Base-by-base conservation (phyloP, 768 basidiomycete species). In the Rhodosporidiobolus odoratus region DNA sequence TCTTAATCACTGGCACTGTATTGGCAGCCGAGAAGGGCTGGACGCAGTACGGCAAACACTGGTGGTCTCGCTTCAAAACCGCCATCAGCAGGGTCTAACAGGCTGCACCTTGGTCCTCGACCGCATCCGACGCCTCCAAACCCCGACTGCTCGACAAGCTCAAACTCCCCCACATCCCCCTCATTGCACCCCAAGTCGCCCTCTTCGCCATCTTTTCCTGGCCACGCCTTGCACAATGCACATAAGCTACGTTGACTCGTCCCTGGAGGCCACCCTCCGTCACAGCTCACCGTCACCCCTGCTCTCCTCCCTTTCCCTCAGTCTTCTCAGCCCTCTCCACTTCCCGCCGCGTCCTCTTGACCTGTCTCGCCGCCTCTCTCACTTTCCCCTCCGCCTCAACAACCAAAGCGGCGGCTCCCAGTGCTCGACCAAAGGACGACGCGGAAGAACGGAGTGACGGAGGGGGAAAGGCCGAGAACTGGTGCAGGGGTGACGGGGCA, bases 391-490 rank as follows among this genome's bases (percentile, higher is more conserved):
- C 69, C 34, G 32, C 9, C 38, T 62, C 60, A 2, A 66, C 65
- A 1, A 66, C 35, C 21, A 19, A 21, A 15, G 52, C 60, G 0
- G 35, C 56, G 0, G 50, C 23, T 3, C 4, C 34, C n/a, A 43
- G 2, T 13, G 25, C 56, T 23, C n/a, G 1, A 13, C 16, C 38
- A 30, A 71, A 71, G 12, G 43, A 2, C 1, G 30, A n/a, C 3
- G 65, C 41, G 8, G 65, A 30, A 7, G 38, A 0, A 8, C 69
- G 52, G 3, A 71, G 56, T 0, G 60, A 10, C 2, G 60, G 60
- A 8, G 69, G 69, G 19, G 69, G 65, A n/a, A 71, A 32, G 23
- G 69, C 32, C 2, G 65, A 58, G 69, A 71, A 71, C n/a, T 71
- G 69, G 17, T 35, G 7, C 13, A 71, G 47, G 0, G 69, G 65